Conservation (phyloP, 352 stramenopile genomes). For the Globisporangium carolinianum region DNA sequence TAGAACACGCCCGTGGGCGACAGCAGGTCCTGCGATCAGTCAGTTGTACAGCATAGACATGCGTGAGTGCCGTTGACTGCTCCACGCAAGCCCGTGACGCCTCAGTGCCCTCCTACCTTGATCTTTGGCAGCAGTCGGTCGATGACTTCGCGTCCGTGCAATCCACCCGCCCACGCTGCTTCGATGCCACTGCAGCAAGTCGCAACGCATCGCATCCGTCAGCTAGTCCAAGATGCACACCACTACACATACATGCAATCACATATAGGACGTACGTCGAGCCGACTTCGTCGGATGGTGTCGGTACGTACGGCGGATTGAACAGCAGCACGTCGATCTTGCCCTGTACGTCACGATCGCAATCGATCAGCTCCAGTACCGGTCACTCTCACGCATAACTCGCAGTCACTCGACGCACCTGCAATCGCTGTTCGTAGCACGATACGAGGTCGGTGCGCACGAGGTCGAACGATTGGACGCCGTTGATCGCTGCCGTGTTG, state of each 20-base stretch:
- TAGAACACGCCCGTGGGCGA: slow-evolving; percentile 90
- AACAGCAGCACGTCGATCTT: slow-evolving; percentile 95
- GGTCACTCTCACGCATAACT: not conserved
- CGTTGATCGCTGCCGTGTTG: slow-evolving; percentile 84
- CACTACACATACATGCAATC: too few relatives aligned
- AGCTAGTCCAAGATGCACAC: not conserved
- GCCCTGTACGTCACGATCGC: slow-evolving; percentile 13
- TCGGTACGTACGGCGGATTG: slow-evolving; percentile 98
- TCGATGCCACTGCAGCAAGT: slow-evolving; percentile 83
- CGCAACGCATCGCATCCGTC: not conserved
- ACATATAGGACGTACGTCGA: slow-evolving; percentile 43
- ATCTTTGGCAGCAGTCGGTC: slow-evolving; percentile 93
- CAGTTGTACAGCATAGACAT: not conserved
- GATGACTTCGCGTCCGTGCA: slow-evolving; percentile 92
- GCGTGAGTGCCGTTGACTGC: not conserved
- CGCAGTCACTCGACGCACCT: slow-evolving; percentile 18
- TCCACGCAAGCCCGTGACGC: not conserved
- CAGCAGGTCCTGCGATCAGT: slow-evolving; percentile 38
- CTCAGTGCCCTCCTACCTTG: slow-evolving; percentile 22
- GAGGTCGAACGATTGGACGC: slow-evolving; percentile 58
- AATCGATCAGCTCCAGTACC: too few relatives aligned
- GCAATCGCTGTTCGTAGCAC: slow-evolving; percentile 48
- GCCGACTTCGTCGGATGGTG: slow-evolving; percentile 92
- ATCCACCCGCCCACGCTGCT: slow-evolving; percentile 94
- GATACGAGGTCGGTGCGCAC: slow-evolving; percentile 83